A percentile compares a stretch with the other conserved stretches of the same genome.
Conservation (phyloP, 2,329 filamentous ascomycete species). For the Kalaharituber pfeilii region DNA sequence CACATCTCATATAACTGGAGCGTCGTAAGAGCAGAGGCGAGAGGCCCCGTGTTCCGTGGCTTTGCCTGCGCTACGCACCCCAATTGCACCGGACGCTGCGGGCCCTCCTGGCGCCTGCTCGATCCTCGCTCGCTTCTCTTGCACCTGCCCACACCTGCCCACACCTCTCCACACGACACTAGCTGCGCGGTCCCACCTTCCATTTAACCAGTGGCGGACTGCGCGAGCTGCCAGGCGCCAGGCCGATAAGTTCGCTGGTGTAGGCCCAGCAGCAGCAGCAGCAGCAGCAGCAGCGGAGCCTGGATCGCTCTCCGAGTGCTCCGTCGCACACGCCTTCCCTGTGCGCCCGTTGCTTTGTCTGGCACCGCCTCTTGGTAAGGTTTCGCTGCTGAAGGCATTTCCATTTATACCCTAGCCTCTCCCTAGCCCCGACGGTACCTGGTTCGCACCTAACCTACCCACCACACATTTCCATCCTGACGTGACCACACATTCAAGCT, state of each 20-base stretch:
- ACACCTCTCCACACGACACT: not conserved
- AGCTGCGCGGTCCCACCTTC: not conserved
- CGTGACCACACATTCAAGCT: constrained; percentile 2
- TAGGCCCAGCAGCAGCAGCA: no score
- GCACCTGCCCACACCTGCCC: not conserved
- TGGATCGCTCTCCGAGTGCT: constrained; percentile 8
- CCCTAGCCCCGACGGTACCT: not conserved
- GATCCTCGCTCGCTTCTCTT: constrained; percentile 2
- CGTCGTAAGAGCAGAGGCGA: not conserved
- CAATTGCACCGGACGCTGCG: not conserved
- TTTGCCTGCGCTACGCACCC: not conserved
- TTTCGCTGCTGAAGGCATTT: not conserved
- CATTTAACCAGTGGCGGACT: not conserved
- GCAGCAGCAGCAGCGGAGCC: not conserved
- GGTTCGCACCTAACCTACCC: not conserved
- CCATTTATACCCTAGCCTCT: constrained; percentile 1
- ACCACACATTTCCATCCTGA: not conserved
- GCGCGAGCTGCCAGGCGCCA: no score
- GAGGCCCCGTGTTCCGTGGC: not conserved
- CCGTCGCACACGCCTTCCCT: constrained; percentile 1
- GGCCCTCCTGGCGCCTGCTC: no score
- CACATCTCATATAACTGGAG: not conserved
- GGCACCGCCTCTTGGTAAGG: constrained; percentile 16
- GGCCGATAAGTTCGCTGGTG: no score
- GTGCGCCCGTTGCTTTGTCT: constrained; percentile 7